These are phyloP conservation scores for Monosporascus sp. DNA, from an alignment of 2,329 filamentous ascomycete species.

Conservation along the genomic window DNA sequence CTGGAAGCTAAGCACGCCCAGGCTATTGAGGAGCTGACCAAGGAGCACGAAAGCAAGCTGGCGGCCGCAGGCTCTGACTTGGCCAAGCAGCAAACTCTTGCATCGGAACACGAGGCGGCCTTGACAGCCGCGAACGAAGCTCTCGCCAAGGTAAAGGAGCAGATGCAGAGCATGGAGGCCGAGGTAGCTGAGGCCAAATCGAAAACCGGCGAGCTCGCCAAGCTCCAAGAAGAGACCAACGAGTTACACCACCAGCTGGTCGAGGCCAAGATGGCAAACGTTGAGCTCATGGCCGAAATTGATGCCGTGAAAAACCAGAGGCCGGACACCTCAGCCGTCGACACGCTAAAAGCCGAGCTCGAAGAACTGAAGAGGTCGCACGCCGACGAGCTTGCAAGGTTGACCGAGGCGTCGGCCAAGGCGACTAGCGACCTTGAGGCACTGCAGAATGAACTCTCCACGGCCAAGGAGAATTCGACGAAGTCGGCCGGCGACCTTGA, in stretches of 20 bases:
- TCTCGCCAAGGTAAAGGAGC: slow-evolving; percentile 24
- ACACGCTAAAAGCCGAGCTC: slow-evolving; percentile 48
- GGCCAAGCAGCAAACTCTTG: slow-evolving; percentile 26
- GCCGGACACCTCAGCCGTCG: slow-evolving; percentile 50
- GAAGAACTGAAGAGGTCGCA: slow-evolving; percentile 42
- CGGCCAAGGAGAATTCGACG: slow-evolving; percentile 29
- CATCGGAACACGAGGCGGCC: slow-evolving; percentile 27
- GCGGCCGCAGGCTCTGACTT: slow-evolving; percentile 20
- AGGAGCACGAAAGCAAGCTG: slow-evolving; percentile 24
- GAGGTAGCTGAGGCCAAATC: slow-evolving; percentile 31
- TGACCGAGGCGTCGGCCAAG: slow-evolving; percentile 13
- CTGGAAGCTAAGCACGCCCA: slow-evolving; percentile 38
- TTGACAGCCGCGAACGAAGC: slow-evolving; percentile 30
- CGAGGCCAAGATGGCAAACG: slow-evolving; percentile 56
- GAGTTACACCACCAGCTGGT: slow-evolving; percentile 50
- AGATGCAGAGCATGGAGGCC: slow-evolving; percentile 25
- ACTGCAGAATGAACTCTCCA: slow-evolving; percentile 28
- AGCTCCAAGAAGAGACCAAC: slow-evolving; percentile 43
- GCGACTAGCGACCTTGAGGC: slow-evolving; percentile 22
- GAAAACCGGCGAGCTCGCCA: slow-evolving; percentile 33
- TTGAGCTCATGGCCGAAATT: slow-evolving; percentile 55
- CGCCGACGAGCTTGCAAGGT: slow-evolving; percentile 37
- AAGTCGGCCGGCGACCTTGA: slow-evolving; percentile 24
- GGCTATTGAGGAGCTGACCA: slow-evolving; percentile 43
- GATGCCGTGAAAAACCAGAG: slow-evolving; percentile 53